phyloP scores from a whole-genome alignment of 78 protist species.

The Cavenderia fasciculata region DNA sequence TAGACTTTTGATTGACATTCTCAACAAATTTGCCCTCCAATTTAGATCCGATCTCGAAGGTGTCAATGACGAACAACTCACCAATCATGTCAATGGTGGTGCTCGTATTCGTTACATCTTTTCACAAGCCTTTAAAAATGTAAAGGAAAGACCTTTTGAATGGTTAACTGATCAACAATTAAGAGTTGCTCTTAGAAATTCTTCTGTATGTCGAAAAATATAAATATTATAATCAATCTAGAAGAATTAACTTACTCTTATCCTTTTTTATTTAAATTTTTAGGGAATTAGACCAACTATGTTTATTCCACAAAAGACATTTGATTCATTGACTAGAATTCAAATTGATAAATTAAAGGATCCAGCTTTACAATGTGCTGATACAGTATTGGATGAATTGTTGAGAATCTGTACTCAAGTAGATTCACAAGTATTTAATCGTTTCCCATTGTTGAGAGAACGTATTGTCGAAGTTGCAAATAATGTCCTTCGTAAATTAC shows the following conservation, averaged over 20 bases:
- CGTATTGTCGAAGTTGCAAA: slow-evolving; percentile 64
- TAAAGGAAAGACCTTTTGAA: slow-evolving; percentile 28
- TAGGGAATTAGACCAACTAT: slow-evolving; percentile 89
- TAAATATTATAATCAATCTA: too few species aligned
- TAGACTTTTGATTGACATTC: slow-evolving; percentile 33
- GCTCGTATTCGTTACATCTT: slow-evolving; percentile 94
- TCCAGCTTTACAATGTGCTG: slow-evolving; percentile 90
- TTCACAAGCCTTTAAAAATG: slow-evolving; percentile 82
- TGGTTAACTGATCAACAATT: slow-evolving; percentile 71
- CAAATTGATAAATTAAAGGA: slow-evolving; percentile 87
- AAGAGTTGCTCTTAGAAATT: slow-evolving; percentile 37
- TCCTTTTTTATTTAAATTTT: slow-evolving; percentile 67
- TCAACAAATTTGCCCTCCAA: slow-evolving; percentile 52
- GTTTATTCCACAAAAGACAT: slow-evolving; percentile 95
- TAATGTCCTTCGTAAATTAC: slow-evolving; percentile 49
- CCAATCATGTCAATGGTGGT: slow-evolving; percentile 86
- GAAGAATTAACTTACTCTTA: too few species aligned
- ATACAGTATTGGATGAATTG: slow-evolving; percentile 92
- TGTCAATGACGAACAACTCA: slow-evolving; percentile 46
- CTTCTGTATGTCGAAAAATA: slow-evolving; percentile 28
- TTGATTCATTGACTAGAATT: slow-evolving; percentile 89
- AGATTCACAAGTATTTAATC: slow-evolving; percentile 33
- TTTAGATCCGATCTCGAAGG: slow-evolving; percentile 76
- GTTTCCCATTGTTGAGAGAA: slow-evolving; percentile 74
- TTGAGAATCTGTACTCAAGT: slow-evolving; percentile 73